Conservation (phyloP, 345 rosid species). For the Anastatica hierochuntica region DNA sequence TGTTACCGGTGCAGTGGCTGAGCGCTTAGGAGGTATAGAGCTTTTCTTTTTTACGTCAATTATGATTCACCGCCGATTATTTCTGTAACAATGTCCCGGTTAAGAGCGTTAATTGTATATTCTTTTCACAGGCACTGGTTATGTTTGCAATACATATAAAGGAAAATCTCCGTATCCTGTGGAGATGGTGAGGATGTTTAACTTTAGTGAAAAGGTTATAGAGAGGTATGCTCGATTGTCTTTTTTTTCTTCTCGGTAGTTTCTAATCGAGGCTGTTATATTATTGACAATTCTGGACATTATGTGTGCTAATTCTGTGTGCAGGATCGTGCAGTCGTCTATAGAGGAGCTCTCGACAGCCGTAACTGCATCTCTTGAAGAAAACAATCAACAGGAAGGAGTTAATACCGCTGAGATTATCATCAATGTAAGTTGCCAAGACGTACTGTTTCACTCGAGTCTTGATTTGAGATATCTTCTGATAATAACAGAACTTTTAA, state of each 20-base stretch:
- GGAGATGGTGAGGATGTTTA: constrained; percentile 84
- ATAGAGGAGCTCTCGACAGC: constrained; percentile 42
- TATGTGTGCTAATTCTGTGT: constrained; percentile 1
- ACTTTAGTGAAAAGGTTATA: constrained; percentile 55
- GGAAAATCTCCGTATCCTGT: constrained; percentile 48
- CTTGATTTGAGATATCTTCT: background rate
- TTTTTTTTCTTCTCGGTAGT: background rate
- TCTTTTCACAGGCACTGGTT: constrained; percentile 55
- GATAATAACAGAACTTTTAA: background rate
- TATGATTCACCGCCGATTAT: background rate
- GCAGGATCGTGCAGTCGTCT: constrained; percentile 60
- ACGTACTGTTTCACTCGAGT: background rate
- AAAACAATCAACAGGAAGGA: constrained; percentile 13
- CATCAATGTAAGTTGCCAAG: constrained; percentile 30
- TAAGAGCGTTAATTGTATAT: background rate
- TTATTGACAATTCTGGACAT: background rate
- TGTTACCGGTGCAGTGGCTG: constrained; percentile 90
- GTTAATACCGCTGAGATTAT: constrained; percentile 23
- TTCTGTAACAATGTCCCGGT: background rate
- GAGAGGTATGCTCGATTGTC: constrained; percentile 41
- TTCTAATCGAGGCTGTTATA: background rate
- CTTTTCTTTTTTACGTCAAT: background rate
- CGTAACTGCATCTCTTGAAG: constrained; percentile 10
- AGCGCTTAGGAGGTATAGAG: constrained; percentile 69
- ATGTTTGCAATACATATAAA: constrained; percentile 54